Percentiles rank a stretch among this genome's conserved stretches.
These are phyloP conservation scores for Populus hybrid DNA, from an alignment of 441 rosid genomes.

Conservation along the genomic window DNA sequence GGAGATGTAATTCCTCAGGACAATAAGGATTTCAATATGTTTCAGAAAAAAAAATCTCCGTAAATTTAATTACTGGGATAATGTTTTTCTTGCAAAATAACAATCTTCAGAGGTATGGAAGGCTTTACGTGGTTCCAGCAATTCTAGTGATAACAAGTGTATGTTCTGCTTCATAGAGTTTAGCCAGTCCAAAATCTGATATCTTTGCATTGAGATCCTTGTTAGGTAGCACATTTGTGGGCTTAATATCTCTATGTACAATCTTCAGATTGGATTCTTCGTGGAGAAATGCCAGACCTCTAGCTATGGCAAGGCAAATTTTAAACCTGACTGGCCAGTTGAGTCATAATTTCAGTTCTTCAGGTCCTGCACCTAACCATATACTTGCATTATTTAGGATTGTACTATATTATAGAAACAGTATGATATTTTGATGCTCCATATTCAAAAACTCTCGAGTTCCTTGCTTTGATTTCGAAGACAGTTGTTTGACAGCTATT, in stretches of 20 bases:
- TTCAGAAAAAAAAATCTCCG: no score
- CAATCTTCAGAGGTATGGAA: no score
- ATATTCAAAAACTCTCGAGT: conserved; percentile 65
- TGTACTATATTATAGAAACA: no score
- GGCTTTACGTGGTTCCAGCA: conserved; percentile 80
- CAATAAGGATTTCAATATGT: background rate
- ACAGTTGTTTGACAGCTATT: conserved; percentile 71
- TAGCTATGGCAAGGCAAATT: conserved; percentile 71
- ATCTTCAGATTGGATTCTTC: conserved; percentile 79
- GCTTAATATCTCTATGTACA: conserved; percentile 85
- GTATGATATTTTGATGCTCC: no score
- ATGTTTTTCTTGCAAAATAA: no score
- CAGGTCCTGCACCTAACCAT: background rate
- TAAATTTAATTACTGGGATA: no score
- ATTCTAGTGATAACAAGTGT: conserved; percentile 72
- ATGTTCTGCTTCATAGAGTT: conserved; percentile 62
- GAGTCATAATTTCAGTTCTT: conserved; percentile 43
- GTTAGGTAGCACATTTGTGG: conserved; percentile 74
- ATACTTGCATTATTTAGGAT: no score
- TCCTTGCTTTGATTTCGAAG: conserved; percentile 68
- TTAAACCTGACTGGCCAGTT: conserved; percentile 68
- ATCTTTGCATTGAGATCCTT: conserved; percentile 65
- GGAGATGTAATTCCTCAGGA: background rate
- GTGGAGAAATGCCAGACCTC: conserved; percentile 79
- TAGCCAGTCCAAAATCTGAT: conserved; percentile 83